Conservation (phyloP, 208 protist genomes). For the Lotmaria passim region DNA sequence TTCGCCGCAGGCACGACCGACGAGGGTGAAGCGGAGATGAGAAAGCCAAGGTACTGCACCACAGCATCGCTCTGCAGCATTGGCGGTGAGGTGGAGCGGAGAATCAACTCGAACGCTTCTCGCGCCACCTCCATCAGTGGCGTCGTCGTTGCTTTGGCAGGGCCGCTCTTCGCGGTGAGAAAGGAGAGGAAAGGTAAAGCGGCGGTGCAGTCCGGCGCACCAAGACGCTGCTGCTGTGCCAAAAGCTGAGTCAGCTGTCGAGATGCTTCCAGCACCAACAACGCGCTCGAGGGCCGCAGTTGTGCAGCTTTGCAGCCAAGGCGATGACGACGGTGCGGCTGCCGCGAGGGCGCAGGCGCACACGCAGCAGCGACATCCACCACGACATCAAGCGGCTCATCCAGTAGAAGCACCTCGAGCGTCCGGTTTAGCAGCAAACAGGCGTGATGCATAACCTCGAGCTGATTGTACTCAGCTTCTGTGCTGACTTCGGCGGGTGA, state of each 20-base stretch:
- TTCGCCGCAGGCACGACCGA: background rate
- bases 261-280: constrained; percentile 29
- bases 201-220: background rate
- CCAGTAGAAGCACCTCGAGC: constrained; percentile 39
- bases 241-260: constrained; percentile 14
- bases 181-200: constrained; percentile 18
- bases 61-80: constrained; percentile 12
- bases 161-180: no score
- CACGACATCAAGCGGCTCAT: constrained; percentile 20
- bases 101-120: constrained; percentile 14
- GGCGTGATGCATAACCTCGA: background rate
- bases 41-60: constrained; percentile 26
- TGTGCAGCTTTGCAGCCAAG: background rate
- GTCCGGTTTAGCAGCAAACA: constrained; percentile 19
- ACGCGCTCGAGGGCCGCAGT: constrained; percentile 26
- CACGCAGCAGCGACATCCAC: background rate
- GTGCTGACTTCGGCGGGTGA: no score
- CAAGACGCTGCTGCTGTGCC: background rate
- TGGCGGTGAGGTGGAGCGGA: background rate
- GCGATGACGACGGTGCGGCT: background rate
- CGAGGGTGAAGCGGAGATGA: constrained; percentile 4
- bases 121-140: constrained; percentile 19
- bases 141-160: background rate
- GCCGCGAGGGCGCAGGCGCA: background rate
- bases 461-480: background rate